A percentile compares a stretch with the other conserved stretches of the same genome.
Evolutionary conservation across 2,329 filamentous ascomycete species (phyloP).

Genomic region (Curvularia spicifera): DNA sequence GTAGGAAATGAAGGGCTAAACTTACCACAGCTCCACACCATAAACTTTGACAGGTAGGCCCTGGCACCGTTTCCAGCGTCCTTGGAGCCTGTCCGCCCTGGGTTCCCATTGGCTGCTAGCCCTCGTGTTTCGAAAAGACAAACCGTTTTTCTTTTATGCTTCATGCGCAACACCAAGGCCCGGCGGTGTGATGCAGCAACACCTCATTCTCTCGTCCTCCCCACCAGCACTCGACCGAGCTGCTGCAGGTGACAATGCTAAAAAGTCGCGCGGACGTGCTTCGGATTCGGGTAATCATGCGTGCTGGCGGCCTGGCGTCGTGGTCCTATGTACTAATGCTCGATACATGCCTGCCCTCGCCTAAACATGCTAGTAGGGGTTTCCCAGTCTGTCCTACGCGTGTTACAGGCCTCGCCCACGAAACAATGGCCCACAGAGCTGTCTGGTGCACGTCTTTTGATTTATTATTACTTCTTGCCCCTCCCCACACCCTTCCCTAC

Average conservation of each 20-base stretch:
- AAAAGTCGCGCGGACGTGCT: conserved; percentile 27
- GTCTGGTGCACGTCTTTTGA: conserved; percentile 40
- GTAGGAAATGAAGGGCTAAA: conserved; percentile 46
- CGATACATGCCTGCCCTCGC: conserved; percentile 40
- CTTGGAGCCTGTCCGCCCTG: conserved; percentile 7
- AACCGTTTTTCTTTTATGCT: conserved; percentile 24
- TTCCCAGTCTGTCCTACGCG: conserved; percentile 41
- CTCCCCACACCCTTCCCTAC: conserved; percentile 37
- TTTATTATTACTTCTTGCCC: conserved; percentile 41
- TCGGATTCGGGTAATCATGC: conserved; percentile 32
- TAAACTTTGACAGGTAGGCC: conserved; percentile 39
- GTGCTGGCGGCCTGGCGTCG: conserved; percentile 20
- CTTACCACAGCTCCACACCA: conserved; percentile 32
- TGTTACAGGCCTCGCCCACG: conserved; percentile 40
- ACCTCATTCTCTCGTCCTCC: conserved; percentile 15
- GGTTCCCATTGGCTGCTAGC: conserved; percentile 30
- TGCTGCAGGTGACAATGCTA: conserved; percentile 35
- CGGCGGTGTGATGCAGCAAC: conserved; percentile 11
- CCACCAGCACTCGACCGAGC: conserved; percentile 23
- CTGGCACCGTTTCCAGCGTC: conserved; percentile 28
- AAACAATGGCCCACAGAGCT: conserved; percentile 42
- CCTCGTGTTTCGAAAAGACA: conserved; percentile 18
- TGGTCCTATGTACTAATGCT: conserved; percentile 35
- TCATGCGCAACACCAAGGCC: conserved; percentile 20
- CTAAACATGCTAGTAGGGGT: conserved; percentile 34